Conservation (phyloP, 2,329 filamentous ascomycete genomes). For the Plenodomus tracheiphilus region DNA sequence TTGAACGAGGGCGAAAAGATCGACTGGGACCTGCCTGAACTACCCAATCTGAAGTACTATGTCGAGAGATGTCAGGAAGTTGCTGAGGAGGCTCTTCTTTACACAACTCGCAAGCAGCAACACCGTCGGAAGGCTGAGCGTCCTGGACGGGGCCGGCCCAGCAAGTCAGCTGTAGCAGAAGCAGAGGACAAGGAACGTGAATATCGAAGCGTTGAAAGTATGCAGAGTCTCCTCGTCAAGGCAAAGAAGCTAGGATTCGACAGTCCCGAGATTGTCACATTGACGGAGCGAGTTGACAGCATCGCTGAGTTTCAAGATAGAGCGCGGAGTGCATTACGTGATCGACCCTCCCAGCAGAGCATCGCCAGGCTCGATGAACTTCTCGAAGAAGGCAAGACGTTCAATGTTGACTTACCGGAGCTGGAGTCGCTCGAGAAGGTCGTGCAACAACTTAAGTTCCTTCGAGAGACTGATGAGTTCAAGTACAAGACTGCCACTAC, state of each 20-base stretch:
- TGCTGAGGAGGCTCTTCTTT: slow-evolving; percentile 95
- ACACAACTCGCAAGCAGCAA: slow-evolving; percentile 96
- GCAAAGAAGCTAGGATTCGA: slow-evolving; percentile 91
- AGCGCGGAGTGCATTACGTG: slow-evolving; percentile 70
- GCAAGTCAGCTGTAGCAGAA: slow-evolving; percentile 65
- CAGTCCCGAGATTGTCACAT: slow-evolving; percentile 82
- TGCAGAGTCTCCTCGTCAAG: slow-evolving; percentile 79
- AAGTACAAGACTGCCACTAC: slow-evolving; percentile 66
- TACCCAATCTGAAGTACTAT: slow-evolving; percentile 81
- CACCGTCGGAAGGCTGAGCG: slow-evolving; percentile 95
- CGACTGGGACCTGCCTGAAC: slow-evolving; percentile 81
- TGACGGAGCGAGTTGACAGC: slow-evolving; percentile 81
- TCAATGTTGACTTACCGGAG: slow-evolving; percentile 90
- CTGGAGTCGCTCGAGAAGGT: slow-evolving; percentile 79
- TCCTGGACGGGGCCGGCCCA: slow-evolving; percentile 74
- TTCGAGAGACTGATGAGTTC: slow-evolving; percentile 70
- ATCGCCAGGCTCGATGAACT: slow-evolving; percentile 83
- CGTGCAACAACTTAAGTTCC: slow-evolving; percentile 87
- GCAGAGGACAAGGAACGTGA: slow-evolving; percentile 83
- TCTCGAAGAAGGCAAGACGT: slow-evolving; percentile 84
- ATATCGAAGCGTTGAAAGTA: slow-evolving; percentile 84
- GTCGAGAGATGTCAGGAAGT: slow-evolving; percentile 97
- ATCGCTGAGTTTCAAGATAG: slow-evolving; percentile 84
- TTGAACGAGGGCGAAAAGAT: slow-evolving; percentile 95
- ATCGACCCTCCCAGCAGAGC: slow-evolving; percentile 51